Conservation (phyloP, 208 protist genomes). For the Endotrypanum monterogeii region DNA sequence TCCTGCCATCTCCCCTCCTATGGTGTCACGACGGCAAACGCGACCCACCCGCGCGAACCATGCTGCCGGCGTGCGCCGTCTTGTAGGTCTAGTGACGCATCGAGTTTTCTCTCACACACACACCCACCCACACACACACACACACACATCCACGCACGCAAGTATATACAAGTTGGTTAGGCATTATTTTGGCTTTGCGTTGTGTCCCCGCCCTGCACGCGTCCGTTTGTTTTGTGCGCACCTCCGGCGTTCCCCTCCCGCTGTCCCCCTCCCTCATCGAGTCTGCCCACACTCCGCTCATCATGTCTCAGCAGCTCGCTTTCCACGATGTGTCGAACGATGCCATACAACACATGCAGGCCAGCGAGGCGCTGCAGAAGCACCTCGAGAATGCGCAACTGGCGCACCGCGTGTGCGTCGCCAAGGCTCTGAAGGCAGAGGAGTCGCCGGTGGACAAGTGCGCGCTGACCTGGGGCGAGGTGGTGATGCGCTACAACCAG, state of each 20-base stretch:
- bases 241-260: neutral
- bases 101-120: neutral
- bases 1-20: neutral
- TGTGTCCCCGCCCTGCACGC: neutral
- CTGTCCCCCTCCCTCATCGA: neutral
- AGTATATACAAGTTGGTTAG: neutral
- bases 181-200: neutral
- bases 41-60: neutral
- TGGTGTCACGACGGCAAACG: neutral
- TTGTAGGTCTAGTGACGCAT: neutral
- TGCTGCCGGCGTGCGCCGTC: neutral
- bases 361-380: conserved; percentile 86
- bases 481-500: conserved; percentile 87
- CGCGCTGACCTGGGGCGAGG: conserved; percentile 90
- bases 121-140: no score
- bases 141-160: no score
- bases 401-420: conserved; percentile 88
- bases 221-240: neutral
- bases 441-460: conserved; percentile 81
- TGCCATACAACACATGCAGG: conserved; percentile 61
- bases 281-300: neutral
- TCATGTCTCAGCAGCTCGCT: conserved; percentile 57
- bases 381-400: conserved; percentile 91
- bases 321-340: conserved; percentile 87
- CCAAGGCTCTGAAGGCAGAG: conserved; percentile 75